Conservation (phyloP, 2,329 filamentous ascomycete genomes). For the Colletotrichum limetticola region DNA sequence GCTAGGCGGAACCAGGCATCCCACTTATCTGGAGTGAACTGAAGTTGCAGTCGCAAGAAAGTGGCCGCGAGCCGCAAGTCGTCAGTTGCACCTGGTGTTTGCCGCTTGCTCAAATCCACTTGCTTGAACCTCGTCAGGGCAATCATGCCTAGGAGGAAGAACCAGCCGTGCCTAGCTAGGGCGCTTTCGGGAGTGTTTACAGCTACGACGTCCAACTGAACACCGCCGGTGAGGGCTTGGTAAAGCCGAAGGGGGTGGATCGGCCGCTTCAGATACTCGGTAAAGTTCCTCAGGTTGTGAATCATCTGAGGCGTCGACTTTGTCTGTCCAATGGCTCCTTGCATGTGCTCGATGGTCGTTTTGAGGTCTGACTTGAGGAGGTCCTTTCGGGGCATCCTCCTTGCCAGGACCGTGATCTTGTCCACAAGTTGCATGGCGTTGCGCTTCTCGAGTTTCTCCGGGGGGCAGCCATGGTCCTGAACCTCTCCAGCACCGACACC, state of each 20-base stretch:
- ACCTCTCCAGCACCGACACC: slow-evolving; percentile 73
- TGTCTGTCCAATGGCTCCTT: slow-evolving; percentile 82
- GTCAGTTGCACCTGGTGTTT: slow-evolving; percentile 82
- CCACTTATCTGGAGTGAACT: slow-evolving; percentile 85
- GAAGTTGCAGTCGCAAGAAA: slow-evolving; percentile 83
- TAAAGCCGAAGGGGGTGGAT: slow-evolving; percentile 86
- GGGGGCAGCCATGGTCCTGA: slow-evolving; percentile 82
- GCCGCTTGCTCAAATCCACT: slow-evolving; percentile 76
- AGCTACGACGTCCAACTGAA: slow-evolving; percentile 77
- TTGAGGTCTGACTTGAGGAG: slow-evolving; percentile 92
- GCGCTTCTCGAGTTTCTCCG: slow-evolving; percentile 81
- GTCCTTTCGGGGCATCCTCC: slow-evolving; percentile 89
- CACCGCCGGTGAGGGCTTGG: slow-evolving; percentile 81
- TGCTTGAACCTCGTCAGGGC: slow-evolving; percentile 85
- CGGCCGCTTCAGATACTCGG: slow-evolving; percentile 82
- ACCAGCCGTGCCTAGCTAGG: slow-evolving; percentile 88
- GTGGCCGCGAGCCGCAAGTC: slow-evolving; percentile 85
- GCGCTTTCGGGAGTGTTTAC: slow-evolving; percentile 76
- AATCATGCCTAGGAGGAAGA: slow-evolving; percentile 89
- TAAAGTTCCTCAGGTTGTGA: slow-evolving; percentile 88
- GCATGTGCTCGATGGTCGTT: slow-evolving; percentile 90
- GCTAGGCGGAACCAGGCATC: slow-evolving; percentile 91
- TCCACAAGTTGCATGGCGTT: slow-evolving; percentile 86
- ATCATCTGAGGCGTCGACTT: slow-evolving; percentile 83
- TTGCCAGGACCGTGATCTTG: slow-evolving; percentile 83